Conservation (phyloP, 148 eudicot species). For the Diospyros kaki region DNA sequence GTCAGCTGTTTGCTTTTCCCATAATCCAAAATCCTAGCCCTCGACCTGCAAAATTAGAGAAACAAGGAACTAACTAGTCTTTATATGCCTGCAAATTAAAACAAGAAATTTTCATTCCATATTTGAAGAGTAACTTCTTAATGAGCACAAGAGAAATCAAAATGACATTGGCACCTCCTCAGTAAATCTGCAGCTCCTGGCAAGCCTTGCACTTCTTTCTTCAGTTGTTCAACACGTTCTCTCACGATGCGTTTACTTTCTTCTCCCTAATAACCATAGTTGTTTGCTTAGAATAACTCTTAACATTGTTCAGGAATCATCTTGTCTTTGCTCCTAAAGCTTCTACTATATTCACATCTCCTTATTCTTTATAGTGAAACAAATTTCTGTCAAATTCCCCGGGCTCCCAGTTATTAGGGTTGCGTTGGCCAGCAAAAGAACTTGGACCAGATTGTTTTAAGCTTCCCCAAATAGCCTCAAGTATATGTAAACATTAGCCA, state of each 20-base stretch:
- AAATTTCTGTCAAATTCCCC: no score
- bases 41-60: conserved; percentile 20
- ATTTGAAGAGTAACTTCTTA: not conserved
- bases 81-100: not conserved
- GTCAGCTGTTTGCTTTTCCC: conserved; percentile 1
- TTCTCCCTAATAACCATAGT: conserved; percentile 29
- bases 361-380: no score
- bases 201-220: conserved; percentile 32
- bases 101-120: not conserved
- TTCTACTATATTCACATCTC: not conserved
- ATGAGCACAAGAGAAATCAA: not conserved
- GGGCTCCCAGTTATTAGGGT: no score
- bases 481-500: no score
- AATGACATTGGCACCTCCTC: conserved; percentile 27
- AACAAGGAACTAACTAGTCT: not conserved
- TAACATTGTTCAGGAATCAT: not conserved
- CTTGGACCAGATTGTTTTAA: no score
- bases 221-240: conserved; percentile 38
- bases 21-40: conserved; percentile 12
- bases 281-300: not conserved
- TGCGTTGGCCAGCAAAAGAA: no score
- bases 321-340: not conserved
- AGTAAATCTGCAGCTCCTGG: conserved; percentile 14
- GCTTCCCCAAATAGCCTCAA: no score
- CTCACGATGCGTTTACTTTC: conserved; percentile 23